Percentiles rank a stretch among this genome's conserved stretches.
phyloP scores from a whole-genome alignment of 23 red algal genomes.

The Gracilaria caudata region DNA sequence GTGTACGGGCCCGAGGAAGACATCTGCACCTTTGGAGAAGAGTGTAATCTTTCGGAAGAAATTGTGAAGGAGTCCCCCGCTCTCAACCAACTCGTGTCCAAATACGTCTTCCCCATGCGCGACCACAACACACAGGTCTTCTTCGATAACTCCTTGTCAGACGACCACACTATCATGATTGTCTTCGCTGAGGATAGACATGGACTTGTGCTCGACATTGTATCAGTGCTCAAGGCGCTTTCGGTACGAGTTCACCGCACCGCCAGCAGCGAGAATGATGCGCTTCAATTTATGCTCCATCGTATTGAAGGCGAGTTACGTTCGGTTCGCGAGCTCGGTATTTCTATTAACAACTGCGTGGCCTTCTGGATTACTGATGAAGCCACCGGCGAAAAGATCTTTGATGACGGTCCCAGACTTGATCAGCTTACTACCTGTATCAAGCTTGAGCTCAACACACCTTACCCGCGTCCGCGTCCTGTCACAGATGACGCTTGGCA shows the following conservation, averaged over 20 bases:
- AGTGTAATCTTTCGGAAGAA: slow-evolving; percentile 49
- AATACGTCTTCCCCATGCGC: slow-evolving; percentile 81
- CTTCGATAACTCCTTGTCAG: slow-evolving; percentile 63
- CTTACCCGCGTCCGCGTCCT: slow-evolving; percentile 63
- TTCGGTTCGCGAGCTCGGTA: slow-evolving; percentile 31
- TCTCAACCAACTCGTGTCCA: slow-evolving; percentile 19
- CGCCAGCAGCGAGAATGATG: slow-evolving; percentile 42
- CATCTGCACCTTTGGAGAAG: slow-evolving; percentile 58
- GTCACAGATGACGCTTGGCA: slow-evolving; percentile 38
- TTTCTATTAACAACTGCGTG: slow-evolving; percentile 55
- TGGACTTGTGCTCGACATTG: slow-evolving; percentile 65
- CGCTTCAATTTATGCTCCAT: slow-evolving; percentile 38
- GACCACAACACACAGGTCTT: slow-evolving; percentile 77
- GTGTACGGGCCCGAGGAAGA: slow-evolving; percentile 62
- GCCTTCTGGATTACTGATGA: slow-evolving; percentile 72
- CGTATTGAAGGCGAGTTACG: slow-evolving; percentile 72
- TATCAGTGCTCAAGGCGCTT: slow-evolving; percentile 73
- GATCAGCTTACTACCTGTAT: slow-evolving; percentile 66
- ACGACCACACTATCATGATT: slow-evolving; percentile 54
- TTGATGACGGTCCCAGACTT: slow-evolving; percentile 45
- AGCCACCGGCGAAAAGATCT: slow-evolving; percentile 55
- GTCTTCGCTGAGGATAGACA: slow-evolving; percentile 69
- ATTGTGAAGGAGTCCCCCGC: slow-evolving; percentile 39
- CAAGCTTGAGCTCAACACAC: slow-evolving; percentile 66
- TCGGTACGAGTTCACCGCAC: slow-evolving; percentile 51